Conservation (phyloP, 2,329 filamentous ascomycete genomes). For the Fusarium nisikadoi region DNA sequence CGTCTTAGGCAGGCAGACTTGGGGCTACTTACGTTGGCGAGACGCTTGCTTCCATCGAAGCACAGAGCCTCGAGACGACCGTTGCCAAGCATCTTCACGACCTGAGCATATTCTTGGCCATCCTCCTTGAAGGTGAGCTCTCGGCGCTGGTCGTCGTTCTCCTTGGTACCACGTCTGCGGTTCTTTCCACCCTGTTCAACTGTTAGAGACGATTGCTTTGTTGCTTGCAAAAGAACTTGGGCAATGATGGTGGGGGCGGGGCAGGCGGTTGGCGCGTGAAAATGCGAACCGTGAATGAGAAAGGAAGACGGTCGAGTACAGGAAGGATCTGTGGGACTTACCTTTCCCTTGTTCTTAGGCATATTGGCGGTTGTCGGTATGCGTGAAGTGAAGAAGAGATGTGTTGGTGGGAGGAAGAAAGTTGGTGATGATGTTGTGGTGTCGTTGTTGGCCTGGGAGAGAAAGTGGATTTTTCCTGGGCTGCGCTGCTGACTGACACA, state of each 20-base stretch:
- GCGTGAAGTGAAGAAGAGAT: slow-evolving; percentile 10
- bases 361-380: slow-evolving; percentile 62
- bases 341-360: slow-evolving; percentile 99
- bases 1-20: slow-evolving; percentile 1
- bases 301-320: neutral
- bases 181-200: slow-evolving; percentile 90
- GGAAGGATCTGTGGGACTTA: slow-evolving; percentile 55
- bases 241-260: slow-evolving; percentile 46
- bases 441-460: slow-evolving; percentile 39
- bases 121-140: slow-evolving; percentile 99
- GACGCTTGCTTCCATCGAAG: slow-evolving; percentile 79
- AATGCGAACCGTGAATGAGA: slow-evolving; percentile 7
- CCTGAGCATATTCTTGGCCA: slow-evolving; percentile 74
- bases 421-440: slow-evolving; percentile 41
- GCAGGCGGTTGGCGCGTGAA: slow-evolving; percentile 33
- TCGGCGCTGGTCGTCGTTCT: slow-evolving; percentile 99
- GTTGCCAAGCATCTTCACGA: slow-evolving; percentile 93
- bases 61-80: slow-evolving; percentile 91
- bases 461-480: slow-evolving; percentile 43
- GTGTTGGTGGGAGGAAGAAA: slow-evolving; percentile 18
- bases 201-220: slow-evolving; percentile 32
- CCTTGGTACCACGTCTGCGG: slow-evolving; percentile 97
- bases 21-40: slow-evolving; percentile 52
- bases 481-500: slow-evolving; percentile 33
- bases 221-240: slow-evolving; percentile 24